Evolutionary conservation across 306 rosid genomes (phyloP).

Genomic region (Gynostemma pentaphyllum): DNA sequence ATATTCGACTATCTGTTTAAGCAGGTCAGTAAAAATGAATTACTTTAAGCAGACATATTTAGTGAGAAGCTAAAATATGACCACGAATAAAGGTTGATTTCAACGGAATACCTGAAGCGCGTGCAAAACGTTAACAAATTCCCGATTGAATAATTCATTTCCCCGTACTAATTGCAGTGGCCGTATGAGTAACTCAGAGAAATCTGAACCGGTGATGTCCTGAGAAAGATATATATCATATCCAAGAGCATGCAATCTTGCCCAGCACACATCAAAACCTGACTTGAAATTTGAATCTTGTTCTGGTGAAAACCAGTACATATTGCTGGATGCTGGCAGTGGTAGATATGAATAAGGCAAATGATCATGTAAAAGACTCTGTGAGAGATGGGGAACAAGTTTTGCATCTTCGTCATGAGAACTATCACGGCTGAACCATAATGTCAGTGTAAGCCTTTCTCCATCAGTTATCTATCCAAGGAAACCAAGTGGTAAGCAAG

Average conservation of each 20-base stretch:
- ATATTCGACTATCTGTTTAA: constrained; percentile 57
- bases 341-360: constrained; percentile 39
- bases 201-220: constrained; percentile 29
- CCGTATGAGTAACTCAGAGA: constrained; percentile 33
- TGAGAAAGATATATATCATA: constrained; percentile 35
- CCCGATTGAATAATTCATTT: constrained; percentile 40
- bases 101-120: constrained; percentile 63
- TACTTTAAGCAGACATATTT: not conserved
- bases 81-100: not conserved
- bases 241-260: constrained; percentile 66
- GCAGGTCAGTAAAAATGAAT: not conserved
- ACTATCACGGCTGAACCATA: constrained; percentile 84
- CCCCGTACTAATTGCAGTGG: constrained; percentile 42
- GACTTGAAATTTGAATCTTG: constrained; percentile 27
- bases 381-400: constrained; percentile 62
- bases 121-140: constrained; percentile 72
- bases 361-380: constrained; percentile 23
- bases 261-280: constrained; percentile 84
- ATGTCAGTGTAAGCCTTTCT: constrained; percentile 82
- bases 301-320: constrained; percentile 75
- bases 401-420: constrained; percentile 79
- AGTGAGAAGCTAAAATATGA: not conserved
- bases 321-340: constrained; percentile 61
- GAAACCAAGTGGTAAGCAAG: constrained; percentile 10
- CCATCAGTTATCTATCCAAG: constrained; percentile 62